Percentiles rank a stretch among this genome's conserved stretches.
Evolutionary conservation across 108 stramenopile genomes (phyloP).

Genomic region (Seminavis robusta): DNA sequence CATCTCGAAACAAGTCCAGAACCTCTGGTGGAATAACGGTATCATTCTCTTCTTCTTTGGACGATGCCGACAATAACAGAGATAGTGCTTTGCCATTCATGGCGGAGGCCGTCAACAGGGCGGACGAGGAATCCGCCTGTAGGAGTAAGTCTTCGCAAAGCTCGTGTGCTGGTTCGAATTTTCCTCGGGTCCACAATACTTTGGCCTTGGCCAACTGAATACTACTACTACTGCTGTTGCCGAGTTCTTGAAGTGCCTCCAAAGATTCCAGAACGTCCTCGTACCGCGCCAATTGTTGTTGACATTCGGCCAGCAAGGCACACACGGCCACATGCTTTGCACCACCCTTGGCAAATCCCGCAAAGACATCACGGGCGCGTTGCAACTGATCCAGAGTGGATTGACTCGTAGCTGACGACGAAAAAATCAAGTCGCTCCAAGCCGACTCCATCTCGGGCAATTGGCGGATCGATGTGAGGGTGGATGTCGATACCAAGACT

Average conservation of each 20-base stretch:
- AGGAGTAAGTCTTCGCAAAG: conserved; percentile 26
- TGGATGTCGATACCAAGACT: too few species aligned
- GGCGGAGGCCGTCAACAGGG: conserved; percentile 36
- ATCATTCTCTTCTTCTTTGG: too few species aligned
- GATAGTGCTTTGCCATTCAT: conserved; percentile 41
- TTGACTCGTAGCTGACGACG: background rate
- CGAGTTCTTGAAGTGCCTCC: conserved; percentile 10
- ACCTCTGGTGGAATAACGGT: too few species aligned
- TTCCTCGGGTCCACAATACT: conserved; percentile 29
- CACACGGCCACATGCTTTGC: conserved; percentile 29
- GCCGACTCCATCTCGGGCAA: conserved; percentile 39
- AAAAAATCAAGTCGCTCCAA: background rate
- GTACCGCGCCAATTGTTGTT: conserved; percentile 29
- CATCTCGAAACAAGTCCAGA: conserved; percentile 34
- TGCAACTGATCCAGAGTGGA: conserved; percentile 50
- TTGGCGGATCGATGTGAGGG: conserved; percentile 29
- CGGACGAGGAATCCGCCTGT: conserved; percentile 18
- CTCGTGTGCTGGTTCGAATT: conserved; percentile 16
- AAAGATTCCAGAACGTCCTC: conserved; percentile 16
- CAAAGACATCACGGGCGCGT: conserved; percentile 57
- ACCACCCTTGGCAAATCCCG: conserved; percentile 26
- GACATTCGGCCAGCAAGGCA: conserved; percentile 40
- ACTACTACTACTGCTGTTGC: background rate
- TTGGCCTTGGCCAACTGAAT: conserved; percentile 35
- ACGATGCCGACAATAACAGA: conserved; percentile 14